Base-by-base conservation (phyloP, 225 moss, liverwort and hornwort species). In the Polytrichum commune region DNA sequence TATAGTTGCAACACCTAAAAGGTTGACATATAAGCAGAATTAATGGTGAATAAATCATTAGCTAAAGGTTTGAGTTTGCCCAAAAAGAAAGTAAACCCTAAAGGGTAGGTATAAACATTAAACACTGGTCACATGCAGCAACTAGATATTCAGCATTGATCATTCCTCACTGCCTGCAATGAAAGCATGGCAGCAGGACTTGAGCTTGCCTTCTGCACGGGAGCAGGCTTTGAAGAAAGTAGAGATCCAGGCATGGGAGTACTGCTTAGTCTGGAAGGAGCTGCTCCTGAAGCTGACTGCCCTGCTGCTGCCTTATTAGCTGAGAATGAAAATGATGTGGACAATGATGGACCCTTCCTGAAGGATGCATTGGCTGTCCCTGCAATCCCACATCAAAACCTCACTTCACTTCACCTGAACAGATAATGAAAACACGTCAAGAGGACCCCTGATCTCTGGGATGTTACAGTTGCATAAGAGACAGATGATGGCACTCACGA, bases 321-420 rank as follows among this genome's bases (percentile, higher is more conserved):
- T 46, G 78, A 60, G 56, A 74, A 66, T 53, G 64, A 71, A 18
- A 33, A 5, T 55, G 56, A 77, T 18, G 74, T 62, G 74, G 74
- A 62, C 4, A 70, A 38, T 4, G 74, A 56, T 65, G 82, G 5
- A 64, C 68, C 60, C 60, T 64, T 67, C 58, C 72, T 75, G 64
- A 68, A 74, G 33, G 82, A 78, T 54, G 72, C 4, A 64, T 70
- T 77, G 53, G 56, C 29, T 67, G 60, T 63, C 32, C 82, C 82
- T 82, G 72, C 61, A 72, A 74, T 46, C 25, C 8, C 28, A 18
- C 62, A 25, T 16, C 62, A 16, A 27, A 63, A 25, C 62, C 27
- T 28, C 25, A 63, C 2, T 18, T 25, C 62, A 63, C 13, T 13
- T 25, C 25, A 24, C 27, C 25, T 46, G 46, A 46, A 46, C 16